These are phyloP conservation scores for Verticillium isaacii DNA, from an alignment of 2,329 filamentous ascomycete species.

Conservation along the genomic window DNA sequence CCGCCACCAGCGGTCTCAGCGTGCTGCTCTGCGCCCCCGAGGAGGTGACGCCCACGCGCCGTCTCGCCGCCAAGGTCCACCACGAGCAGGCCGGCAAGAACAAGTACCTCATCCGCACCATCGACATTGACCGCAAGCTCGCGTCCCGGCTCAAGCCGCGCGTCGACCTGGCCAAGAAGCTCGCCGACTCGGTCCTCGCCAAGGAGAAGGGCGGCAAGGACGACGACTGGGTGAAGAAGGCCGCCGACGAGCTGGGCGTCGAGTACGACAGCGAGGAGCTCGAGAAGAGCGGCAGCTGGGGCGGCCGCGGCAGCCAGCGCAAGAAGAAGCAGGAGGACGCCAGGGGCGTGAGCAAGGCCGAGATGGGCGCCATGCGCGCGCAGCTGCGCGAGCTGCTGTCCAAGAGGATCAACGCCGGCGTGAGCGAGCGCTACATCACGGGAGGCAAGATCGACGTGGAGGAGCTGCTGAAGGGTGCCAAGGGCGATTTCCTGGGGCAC, in stretches of 20 bases:
- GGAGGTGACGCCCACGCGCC: constrained; percentile 78
- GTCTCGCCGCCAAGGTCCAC: constrained; percentile 86
- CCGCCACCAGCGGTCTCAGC: constrained; percentile 69
- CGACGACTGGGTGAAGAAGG: constrained; percentile 76
- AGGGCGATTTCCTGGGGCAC: constrained; percentile 61
- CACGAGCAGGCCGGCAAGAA: constrained; percentile 47
- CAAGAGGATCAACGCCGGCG: constrained; percentile 76
- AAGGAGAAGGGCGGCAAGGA: constrained; percentile 84
- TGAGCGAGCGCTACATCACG: constrained; percentile 82
- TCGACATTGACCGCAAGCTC: constrained; percentile 79
- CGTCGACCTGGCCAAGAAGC: constrained; percentile 75
- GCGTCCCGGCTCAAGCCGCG: constrained; percentile 72
- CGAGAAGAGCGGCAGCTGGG: constrained; percentile 55
- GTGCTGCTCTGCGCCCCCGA: constrained; percentile 88
- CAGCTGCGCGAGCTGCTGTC: constrained; percentile 68
- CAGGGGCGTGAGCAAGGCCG: constrained; percentile 63
- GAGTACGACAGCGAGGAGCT: constrained; percentile 91
- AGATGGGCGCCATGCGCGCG: constrained; percentile 64
- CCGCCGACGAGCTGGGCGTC: constrained; percentile 88
- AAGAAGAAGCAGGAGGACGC: constrained; percentile 72
- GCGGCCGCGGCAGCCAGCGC: constrained; percentile 66
- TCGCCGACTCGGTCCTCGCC: constrained; percentile 76
- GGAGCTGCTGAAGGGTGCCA: constrained; percentile 59
- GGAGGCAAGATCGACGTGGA: constrained; percentile 80
- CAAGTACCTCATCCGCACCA: constrained; percentile 65